Evolutionary conservation across 2,329 filamentous ascomycete species (phyloP), one percentile per base, ranked within the genome.

Genomic region (Penicillium psychrosexuale): DNA sequence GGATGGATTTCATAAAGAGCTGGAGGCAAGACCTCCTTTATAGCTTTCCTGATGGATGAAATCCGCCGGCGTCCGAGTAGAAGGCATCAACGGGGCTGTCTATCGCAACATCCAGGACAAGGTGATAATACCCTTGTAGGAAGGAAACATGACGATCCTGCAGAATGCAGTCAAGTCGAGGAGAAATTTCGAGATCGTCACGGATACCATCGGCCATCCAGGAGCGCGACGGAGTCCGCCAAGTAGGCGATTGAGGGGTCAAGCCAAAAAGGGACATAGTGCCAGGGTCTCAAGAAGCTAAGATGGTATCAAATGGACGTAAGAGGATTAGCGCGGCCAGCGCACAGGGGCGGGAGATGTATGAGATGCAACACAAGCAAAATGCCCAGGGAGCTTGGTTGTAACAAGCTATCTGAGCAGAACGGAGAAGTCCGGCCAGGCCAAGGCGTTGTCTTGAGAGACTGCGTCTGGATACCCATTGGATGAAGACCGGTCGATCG

Each of bases 161-260:
- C 39, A 15, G 37, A 8, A 46, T 57, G 17, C 42, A 61, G 45
- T 31, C 53, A 37, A 40, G 12, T 54, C 11, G 53, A 40, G 30
- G 27, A 49, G 22, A 53, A 57, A 59, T 30, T 48, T 60, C 38
- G 53, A 60, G 56, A 61, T 61, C 57, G 40, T 58, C 60, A 58
- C 56, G 57, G 59, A 61, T 43, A 57, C 62, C 59, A 65, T 62
- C 63, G 59, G 59, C 56, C 56, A 62, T 58, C 53, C 53, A 60
- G 43, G 52, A 36, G 33, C 34, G 39, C 51, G 22, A 57, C 57
- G 57, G 60, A 59, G 39, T 58, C 62, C 58, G 56, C 59, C 52
- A 55, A 52, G 51, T 36, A 37, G 40, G 27, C n/a, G 31, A 47
- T 22, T 34, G 43, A 51, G 51, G 28, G 30, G 42, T 33, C 38